Percentiles rank a stretch among this genome's conserved stretches.
phyloP scores from a whole-genome alignment of 1,284 basidiomycete species.

The Naganishia albida region DNA sequence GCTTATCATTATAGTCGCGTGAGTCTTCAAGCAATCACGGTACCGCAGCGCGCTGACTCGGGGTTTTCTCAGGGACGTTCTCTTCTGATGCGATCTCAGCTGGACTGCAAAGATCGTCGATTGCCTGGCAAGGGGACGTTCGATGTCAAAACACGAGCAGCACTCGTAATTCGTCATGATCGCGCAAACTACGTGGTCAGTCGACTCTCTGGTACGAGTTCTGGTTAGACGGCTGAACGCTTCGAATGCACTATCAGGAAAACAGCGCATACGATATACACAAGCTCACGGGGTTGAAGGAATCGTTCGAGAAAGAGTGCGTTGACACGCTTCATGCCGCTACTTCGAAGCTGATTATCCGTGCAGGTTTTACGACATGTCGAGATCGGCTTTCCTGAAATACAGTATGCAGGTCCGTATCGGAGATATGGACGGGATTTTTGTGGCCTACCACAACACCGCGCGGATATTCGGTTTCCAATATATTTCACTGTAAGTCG shows the following conservation, averaged over 20 bases:
- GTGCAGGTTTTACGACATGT: constrained; percentile 75
- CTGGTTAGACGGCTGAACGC: no score
- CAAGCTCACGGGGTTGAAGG: constrained; percentile 62
- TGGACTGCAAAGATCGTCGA: constrained; percentile 80
- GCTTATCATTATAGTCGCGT: constrained; percentile 84
- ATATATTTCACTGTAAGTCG: constrained; percentile 69
- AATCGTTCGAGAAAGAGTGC: constrained; percentile 79
- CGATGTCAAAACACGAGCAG: constrained; percentile 93
- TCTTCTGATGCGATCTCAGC: constrained; percentile 91
- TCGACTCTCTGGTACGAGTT: no score
- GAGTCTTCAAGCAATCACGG: constrained; percentile 33
- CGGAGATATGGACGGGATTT: constrained; percentile 94
- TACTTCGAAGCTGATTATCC: constrained; percentile 3
- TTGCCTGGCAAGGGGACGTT: constrained; percentile 89
- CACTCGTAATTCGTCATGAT: constrained; percentile 80
- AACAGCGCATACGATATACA: constrained; percentile 76
- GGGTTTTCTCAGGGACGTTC: constrained; percentile 61
- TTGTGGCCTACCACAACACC: constrained; percentile 94
- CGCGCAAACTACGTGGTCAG: constrained; percentile 75
- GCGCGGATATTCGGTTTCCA: constrained; percentile 89
- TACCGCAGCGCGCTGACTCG: not conserved
- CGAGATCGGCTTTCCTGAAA: constrained; percentile 91
- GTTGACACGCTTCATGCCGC: constrained; percentile 15
- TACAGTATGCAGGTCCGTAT: constrained; percentile 96
- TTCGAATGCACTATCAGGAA: constrained; percentile 56